Evolutionary conservation across 1,284 basidiomycete genomes (phyloP), one percentile per base, ranked within the genome.

Genomic region (Omphalotus olearius): DNA sequence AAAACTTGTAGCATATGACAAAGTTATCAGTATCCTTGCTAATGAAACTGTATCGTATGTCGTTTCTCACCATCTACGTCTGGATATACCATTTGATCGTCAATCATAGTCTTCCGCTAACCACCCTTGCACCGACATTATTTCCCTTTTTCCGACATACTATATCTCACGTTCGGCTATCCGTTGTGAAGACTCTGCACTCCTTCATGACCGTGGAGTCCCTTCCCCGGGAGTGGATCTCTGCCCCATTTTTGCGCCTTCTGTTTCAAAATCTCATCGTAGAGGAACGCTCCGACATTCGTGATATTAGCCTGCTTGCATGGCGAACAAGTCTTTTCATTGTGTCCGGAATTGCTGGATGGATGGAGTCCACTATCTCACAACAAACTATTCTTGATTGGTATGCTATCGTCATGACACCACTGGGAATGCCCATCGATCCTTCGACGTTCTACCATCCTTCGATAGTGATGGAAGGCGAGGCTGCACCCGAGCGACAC

Each of bases 81-180:
- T 25, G 20, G 56, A 40, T 14, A 16, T 9, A n/a, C 5, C 3
- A 23, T 55, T 18, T 50, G 51, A 54, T 46, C 37, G 6, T 18
- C 7, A n/a, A 5, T 26, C 26, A 35, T 40, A 92, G 89, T n/a
- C 72, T 84, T 54, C 85, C 90, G 5, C 76, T 98, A 33, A 79
- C 84, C 11, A 78, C 77, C 0, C 80, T 98, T 45, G 91, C 97
- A 13, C 89, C 93, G 1, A 91, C 87, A 0, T 74, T 98, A 14
- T 99, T 93, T 69, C 92, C 95, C 2, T 99, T 97, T 76, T 96
- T 99, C 74, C 89, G 97, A 10, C 97, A 99, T 69, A 97, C 96
- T 0, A 99, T 99, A 62, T 73, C 91, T 0, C 88, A 88, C 57
- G 97, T 99, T 48, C 92, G 97, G 16, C 77, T 96, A 7, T 89